Percentiles rank a stretch among this genome's conserved stretches.
Conservation (phyloP, 2,329 filamentous ascomycete species). For the Pestalotiopsis sp. region DNA sequence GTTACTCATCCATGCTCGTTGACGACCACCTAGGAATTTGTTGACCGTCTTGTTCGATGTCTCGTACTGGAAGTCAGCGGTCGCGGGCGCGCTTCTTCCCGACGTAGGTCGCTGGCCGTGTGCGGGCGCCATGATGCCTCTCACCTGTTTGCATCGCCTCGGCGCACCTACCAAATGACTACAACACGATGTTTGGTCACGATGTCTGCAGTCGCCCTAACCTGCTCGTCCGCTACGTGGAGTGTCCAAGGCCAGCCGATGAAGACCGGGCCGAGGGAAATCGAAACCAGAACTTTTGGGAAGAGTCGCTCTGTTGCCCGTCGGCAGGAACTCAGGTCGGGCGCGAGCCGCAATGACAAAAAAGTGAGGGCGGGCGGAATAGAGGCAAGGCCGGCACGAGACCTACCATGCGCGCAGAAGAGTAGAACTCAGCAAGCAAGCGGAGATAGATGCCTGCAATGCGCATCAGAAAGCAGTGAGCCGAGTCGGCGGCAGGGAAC, state of each 20-base stretch:
- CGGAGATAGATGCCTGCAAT: background rate
- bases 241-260: background rate
- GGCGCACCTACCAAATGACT: background rate
- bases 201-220: background rate
- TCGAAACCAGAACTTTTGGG: background rate
- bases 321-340: background rate
- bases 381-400: background rate
- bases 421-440: background rate
- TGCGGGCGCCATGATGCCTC: conserved; percentile 14
- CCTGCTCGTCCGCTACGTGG: background rate
- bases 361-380: background rate
- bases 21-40: conserved; percentile 39
- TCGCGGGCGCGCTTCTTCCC: conserved; percentile 13
- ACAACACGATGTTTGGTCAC: background rate
- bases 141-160: conserved; percentile 14
- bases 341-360: background rate
- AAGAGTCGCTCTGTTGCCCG: background rate
- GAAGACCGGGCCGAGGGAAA: background rate
- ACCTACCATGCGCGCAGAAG: background rate
- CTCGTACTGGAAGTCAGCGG: conserved; percentile 31
- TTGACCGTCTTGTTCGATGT: conserved; percentile 44
- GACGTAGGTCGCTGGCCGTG: conserved; percentile 8
- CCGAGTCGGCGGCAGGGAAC: background rate
- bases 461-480: background rate
- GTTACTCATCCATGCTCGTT: conserved; percentile 35